phyloP scores from a whole-genome alignment of 1,139 yeast genomes.

The Candida albicans region DNA sequence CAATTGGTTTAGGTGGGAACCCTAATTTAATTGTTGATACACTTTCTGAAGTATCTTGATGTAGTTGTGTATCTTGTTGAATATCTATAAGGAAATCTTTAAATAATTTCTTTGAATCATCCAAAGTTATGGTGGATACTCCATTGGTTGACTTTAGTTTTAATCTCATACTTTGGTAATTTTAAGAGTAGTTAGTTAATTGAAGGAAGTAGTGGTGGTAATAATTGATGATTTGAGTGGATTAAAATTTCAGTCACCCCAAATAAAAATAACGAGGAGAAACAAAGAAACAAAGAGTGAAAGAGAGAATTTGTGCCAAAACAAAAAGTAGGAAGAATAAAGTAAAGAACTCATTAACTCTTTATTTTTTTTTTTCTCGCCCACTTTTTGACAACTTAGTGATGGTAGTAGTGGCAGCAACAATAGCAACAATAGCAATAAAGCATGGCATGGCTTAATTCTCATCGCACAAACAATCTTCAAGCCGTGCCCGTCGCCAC shows the following conservation, averaged over 20 bases:
- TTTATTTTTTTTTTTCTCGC: no score
- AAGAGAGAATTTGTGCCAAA: no score
- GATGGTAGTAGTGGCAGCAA: no score
- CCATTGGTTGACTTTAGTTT: slow-evolving; percentile 23
- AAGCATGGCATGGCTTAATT: no score
- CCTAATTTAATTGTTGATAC: slow-evolving; percentile 45
- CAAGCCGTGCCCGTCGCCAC: no score
- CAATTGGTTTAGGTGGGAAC: slow-evolving; percentile 58
- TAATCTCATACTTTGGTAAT: slow-evolving; percentile 20
- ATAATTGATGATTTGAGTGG: neutral
- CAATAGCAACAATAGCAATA: no score
- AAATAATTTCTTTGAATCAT: slow-evolving; percentile 10
- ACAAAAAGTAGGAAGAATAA: no score
- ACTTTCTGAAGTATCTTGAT: slow-evolving; percentile 14
- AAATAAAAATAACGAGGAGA: no score
- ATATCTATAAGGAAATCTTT: slow-evolving; percentile 22
- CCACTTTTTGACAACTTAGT: no score
- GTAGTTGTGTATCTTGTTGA: slow-evolving; percentile 14
- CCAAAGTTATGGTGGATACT: slow-evolving; percentile 18
- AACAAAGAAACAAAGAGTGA: no score
- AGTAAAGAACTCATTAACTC: no score
- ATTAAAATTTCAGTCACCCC: neutral
- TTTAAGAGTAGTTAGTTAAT: neutral
- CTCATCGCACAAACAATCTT: no score
- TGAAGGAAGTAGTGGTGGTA: neutral